A percentile compares a stretch with the other conserved stretches of the same genome.
Evolutionary conservation across 1,284 basidiomycete genomes (phyloP).

Genomic region (Heimioporus punctisporus): DNA sequence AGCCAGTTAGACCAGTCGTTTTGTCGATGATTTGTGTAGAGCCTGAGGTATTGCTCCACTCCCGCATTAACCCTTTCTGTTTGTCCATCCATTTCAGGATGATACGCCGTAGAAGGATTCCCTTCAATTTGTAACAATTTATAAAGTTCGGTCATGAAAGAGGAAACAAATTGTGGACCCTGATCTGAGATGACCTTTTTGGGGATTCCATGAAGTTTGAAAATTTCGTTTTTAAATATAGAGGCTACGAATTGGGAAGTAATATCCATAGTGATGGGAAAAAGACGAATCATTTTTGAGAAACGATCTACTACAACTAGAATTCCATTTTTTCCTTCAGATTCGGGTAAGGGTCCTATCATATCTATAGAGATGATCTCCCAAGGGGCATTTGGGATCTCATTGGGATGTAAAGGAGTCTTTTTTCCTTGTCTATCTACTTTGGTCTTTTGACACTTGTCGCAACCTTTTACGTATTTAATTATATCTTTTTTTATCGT

Average conservation of each 20-base stretch:
- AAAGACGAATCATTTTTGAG: not conserved
- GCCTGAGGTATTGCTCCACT: not conserved
- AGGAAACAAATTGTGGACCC: not conserved
- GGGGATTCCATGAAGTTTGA: not conserved
- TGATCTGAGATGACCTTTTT: too few relatives aligned
- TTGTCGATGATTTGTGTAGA: not conserved
- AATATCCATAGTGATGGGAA: not conserved
- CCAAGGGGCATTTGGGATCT: not conserved
- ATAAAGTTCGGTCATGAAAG: conserved; percentile 31
- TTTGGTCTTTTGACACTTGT: not conserved
- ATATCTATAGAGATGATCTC: conserved; percentile 26
- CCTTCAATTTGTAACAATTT: not conserved
- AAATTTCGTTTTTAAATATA: not conserved
- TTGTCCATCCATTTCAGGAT: not conserved
- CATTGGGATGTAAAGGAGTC: not conserved
- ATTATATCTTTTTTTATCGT: not conserved
- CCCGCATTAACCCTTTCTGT: not conserved
- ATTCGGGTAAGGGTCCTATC: not conserved
- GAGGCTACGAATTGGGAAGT: not conserved
- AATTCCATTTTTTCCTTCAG: not conserved
- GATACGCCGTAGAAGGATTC: not conserved
- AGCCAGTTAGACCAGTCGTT: conserved; percentile 1
- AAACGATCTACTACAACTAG: not conserved
- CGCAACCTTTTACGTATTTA: not conserved
- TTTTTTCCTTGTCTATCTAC: too few relatives aligned